phyloP scores from a whole-genome alignment of 441 rosid genomes.

The Adansonia rubrostipa region DNA sequence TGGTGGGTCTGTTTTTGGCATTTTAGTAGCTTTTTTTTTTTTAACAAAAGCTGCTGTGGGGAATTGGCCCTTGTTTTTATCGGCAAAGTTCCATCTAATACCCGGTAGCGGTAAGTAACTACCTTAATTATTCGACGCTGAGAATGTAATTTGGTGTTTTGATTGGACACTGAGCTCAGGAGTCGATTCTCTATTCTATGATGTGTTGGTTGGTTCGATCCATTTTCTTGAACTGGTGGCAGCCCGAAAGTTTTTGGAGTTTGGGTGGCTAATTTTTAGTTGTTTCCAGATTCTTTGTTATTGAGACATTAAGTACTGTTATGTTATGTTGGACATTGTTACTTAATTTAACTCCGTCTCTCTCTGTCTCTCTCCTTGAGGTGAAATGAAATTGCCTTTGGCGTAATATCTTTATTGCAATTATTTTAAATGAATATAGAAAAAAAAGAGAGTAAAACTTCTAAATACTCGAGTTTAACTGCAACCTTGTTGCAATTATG shows the following conservation, averaged over 20 bases:
- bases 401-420: too few species aligned
- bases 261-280: slow-evolving; percentile 39
- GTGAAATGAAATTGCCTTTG: too few species aligned
- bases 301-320: background rate
- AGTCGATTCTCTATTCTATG: slow-evolving; percentile 15
- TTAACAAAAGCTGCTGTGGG: slow-evolving; percentile 50
- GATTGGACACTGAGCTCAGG: slow-evolving; percentile 1
- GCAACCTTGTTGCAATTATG: too few species aligned
- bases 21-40: slow-evolving; percentile 44
- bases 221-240: slow-evolving; percentile 30
- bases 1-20: slow-evolving; percentile 15
- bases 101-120: background rate
- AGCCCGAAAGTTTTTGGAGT: slow-evolving; percentile 41
- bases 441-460: too few species aligned
- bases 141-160: background rate
- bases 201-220: background rate
- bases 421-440: too few species aligned
- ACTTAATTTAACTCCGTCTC: too few species aligned
- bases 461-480: too few species aligned
- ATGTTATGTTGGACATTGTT: background rate
- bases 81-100: slow-evolving; percentile 38
- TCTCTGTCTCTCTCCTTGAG: too few species aligned
- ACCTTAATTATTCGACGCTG: background rate
- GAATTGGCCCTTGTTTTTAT: slow-evolving; percentile 51
- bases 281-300: slow-evolving; percentile 10